Evolutionary conservation across 345 rosid species (phyloP).

Genomic region (Firmiana major): DNA sequence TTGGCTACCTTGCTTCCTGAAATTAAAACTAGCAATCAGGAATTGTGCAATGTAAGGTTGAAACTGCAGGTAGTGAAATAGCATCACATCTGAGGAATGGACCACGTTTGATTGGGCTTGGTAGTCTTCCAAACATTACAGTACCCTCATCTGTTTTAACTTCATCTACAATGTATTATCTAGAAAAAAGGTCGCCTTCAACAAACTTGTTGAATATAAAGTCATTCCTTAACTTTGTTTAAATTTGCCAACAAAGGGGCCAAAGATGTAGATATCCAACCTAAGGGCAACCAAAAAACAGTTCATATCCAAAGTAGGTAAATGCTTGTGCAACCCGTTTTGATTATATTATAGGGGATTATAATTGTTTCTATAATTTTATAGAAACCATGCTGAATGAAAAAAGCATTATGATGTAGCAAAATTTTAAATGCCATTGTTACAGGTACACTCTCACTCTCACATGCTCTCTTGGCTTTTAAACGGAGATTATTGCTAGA

Average conservation of each 20-base stretch:
- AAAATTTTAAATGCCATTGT: not conserved
- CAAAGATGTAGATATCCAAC: not conserved
- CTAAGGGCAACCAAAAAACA: not conserved
- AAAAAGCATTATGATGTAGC: not conserved
- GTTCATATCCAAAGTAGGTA: not conserved
- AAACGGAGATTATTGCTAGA: not conserved
- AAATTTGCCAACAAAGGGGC: not conserved
- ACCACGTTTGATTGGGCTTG: not conserved
- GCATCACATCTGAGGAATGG: not conserved
- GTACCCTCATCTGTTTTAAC: not conserved
- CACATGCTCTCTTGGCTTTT: not conserved
- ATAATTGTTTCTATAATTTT: too few species aligned
- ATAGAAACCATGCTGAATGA: too few species aligned
- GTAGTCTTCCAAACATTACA: not conserved
- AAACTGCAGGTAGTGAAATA: not conserved
- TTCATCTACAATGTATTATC: not conserved
- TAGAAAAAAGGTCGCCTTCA: constrained; percentile 2
- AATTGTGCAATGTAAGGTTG: not conserved
- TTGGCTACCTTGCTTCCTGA: constrained; percentile 43
- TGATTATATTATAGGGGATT: not conserved
- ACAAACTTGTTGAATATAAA: not conserved
- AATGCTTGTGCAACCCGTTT: not conserved
- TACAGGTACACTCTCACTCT: not conserved
- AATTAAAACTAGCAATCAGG: constrained; percentile 19
- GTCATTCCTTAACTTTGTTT: not conserved